Base-by-base conservation (phyloP, 2,329 filamentous ascomycete species). In the Fusarium papillatum region DNA sequence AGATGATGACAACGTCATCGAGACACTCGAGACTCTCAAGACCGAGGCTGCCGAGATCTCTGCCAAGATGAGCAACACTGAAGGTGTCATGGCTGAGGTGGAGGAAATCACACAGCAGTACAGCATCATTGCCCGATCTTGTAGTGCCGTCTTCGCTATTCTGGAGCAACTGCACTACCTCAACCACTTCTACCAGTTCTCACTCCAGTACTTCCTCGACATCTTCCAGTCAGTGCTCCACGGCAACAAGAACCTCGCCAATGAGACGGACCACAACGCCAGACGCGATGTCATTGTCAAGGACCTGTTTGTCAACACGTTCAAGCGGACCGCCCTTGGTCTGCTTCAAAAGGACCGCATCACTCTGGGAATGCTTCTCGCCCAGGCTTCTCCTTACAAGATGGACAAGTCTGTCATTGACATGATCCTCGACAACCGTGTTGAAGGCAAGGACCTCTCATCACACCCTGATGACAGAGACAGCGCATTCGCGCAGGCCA, bases 171-270 rank as follows among this genome's bases (percentile, higher is more conserved):
- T 99, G 69, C 96, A 98, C 85, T 97, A 98, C 82, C 93, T 99
- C 83, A 98, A 99, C 84, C 97, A 98, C 88, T 98, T 98, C 86
- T 99, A 99, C 85, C 97, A 98, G 83, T 99, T 99, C 89, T 99
- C 97, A 43, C 90, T 99, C 71, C 96, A 98, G 84, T 99, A 98
- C 86, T 99, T 99, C 86, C 91, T 98, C 67, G 95, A 98, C 83
- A 99, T 99, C 79, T 99, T 99, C 90, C 95, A 98, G 82, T 92
- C 94, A 8, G 97, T 99, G 10, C 89, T 99, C 46, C 94, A 94
- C 78, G 90, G 92, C 70, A 97, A 97, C 84, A 93, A 93, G 80
- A 92, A 92, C 71, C 88, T 97, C 64, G 90, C 90, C 24, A 89
- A 88, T 70, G 92, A 94, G 83, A 93, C 90, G 38, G 93, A 97